Evolutionary conservation across 2,329 filamentous ascomycete genomes (phyloP), one percentile per base, ranked within the genome.

Genomic region (Paradendryphiella salina): DNA sequence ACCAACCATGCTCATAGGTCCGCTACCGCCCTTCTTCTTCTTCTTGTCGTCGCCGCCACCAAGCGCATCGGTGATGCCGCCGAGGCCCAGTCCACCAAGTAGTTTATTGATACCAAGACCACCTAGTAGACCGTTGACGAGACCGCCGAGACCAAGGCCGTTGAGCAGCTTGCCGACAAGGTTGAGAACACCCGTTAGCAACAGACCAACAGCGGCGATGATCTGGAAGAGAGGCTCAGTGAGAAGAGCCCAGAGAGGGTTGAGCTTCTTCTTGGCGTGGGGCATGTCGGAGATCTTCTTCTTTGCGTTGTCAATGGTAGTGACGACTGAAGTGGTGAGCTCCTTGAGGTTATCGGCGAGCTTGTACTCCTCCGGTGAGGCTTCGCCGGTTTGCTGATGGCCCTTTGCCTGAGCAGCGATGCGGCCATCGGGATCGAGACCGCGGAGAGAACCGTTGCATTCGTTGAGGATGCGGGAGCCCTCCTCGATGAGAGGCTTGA

Each of bases 141-240:
- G 73, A 13, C 88, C 87, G 52, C 91, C 91, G 1, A 96, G 82
- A 50, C 91, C 91, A 21, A 96, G 83, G 4, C 88, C 89, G 63
- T 87, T 86, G 51, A 94, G 81, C 66, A 96, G 77, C 67, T 85
- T 86, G 48, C 90, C 91, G 15, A 96, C 90, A 1, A 96, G 81
- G 35, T 88, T 88, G 5, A 96, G 80, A 0, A 96, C 91, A 72
- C 92, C 91, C 43, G 80, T 86, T 54, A 96, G 79, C 57, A 96
- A 75, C 52, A 96, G 76, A 17, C 92, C 92, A 37, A 96, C 91
- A 9, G 89, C 91, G 7, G 91, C 90, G 40, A 96, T 82, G 70
- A 96, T 96, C 81, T 96, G 92, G 82, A 91, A 90, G 17, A 96
- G 79, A 9, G 92, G 92, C 79, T 96, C 90, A 29, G 85, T 85